Conservation (phyloP, 352 stramenopile species). For the Pythium rhizo-oryzae region DNA sequence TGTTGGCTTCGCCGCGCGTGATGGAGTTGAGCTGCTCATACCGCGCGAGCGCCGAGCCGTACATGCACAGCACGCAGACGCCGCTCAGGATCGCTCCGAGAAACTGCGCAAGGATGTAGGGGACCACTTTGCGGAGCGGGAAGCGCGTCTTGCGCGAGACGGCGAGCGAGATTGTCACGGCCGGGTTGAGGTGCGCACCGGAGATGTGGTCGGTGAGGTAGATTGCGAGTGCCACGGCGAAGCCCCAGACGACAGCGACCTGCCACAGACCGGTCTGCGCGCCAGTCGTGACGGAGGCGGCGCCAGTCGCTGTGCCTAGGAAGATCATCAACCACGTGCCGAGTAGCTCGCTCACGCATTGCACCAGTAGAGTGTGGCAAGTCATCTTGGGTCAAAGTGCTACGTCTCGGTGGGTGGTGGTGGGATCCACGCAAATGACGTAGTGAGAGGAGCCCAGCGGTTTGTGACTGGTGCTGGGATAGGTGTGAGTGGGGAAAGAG, state of each 20-base stretch:
- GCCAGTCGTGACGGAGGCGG: constrained; percentile 14
- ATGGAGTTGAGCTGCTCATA: constrained; percentile 54
- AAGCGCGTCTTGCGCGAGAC: constrained; percentile 11
- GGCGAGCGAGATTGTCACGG: constrained; percentile 29
- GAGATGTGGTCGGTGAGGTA: constrained; percentile 21
- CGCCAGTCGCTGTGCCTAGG: constrained; percentile 20
- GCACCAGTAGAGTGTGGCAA: not conserved
- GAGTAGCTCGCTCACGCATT: constrained; percentile 17
- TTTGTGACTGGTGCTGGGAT: no score
- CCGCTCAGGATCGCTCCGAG: constrained; percentile 55
- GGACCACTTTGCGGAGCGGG: constrained; percentile 39
- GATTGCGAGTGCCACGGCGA: constrained; percentile 32
- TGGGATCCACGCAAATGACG: no score
- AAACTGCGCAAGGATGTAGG: constrained; percentile 64
- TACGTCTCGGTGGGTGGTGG: no score
- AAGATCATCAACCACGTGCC: constrained; percentile 29
- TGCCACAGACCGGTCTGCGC: constrained; percentile 26
- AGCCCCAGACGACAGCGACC: constrained; percentile 29
- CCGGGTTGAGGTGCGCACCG: constrained; percentile 36
- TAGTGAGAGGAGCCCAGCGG: no score
- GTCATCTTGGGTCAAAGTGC: no score
- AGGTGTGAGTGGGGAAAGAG: no score
- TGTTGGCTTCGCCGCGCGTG: constrained; percentile 37
- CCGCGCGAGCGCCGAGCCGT: constrained; percentile 45
- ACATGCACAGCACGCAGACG: constrained; percentile 49